Evolutionary conservation across 2,329 filamentous ascomycete species (phyloP).

Genomic region (Phialophora macrospora): DNA sequence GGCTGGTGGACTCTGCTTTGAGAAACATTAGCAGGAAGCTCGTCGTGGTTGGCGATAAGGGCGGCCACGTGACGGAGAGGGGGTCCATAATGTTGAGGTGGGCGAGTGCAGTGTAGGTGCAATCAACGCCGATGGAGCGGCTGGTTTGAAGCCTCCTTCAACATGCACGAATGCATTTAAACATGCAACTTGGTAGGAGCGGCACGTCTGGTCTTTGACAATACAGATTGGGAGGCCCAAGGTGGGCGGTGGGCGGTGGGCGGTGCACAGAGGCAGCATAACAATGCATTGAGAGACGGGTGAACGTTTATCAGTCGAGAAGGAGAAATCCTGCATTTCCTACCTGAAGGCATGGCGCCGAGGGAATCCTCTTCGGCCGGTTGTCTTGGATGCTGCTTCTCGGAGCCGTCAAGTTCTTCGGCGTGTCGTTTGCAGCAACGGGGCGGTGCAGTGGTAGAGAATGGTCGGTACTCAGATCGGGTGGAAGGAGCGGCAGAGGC

Average conservation of each 20-base stretch:
- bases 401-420: constrained; percentile 2
- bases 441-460: constrained; percentile 6
- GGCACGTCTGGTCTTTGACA: not conserved
- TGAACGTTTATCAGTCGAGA: constrained; percentile 11
- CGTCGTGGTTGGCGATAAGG: not conserved
- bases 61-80: not conserved
- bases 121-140: not conserved
- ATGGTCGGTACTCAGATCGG: not conserved
- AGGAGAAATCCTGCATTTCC: constrained; percentile 1
- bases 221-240: not conserved
- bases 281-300: not conserved
- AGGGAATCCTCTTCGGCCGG: constrained; percentile 12
- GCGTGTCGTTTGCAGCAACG: constrained; percentile 8
- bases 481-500: not conserved
- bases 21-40: not conserved
- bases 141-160: not conserved
- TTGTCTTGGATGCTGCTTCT: not conserved
- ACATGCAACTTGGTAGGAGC: not conserved
- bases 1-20: not conserved
- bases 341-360: constrained; percentile 29
- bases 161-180: not conserved
- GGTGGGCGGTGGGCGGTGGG: not conserved
- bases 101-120: not conserved
- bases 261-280: not conserved
- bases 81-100: constrained; percentile 18